Evolutionary conservation across 75 land plant genomes (phyloP).

Genomic region (Picea glauca): DNA sequence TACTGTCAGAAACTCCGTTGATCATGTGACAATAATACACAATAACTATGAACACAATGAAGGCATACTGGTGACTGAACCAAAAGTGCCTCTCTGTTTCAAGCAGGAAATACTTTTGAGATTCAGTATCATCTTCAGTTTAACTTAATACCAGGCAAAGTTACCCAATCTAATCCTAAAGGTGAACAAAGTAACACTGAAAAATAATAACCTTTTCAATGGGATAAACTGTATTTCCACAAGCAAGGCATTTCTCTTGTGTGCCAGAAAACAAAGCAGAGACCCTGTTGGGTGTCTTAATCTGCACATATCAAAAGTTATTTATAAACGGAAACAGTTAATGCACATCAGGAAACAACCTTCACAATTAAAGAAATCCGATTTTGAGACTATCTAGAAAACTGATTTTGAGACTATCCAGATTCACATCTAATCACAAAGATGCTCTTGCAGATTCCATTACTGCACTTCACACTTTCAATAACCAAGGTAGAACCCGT

Average conservation of each 20-base stretch:
- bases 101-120: neutral
- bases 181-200: neutral
- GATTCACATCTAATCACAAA: constrained; percentile 1
- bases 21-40: neutral
- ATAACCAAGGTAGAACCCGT: neutral
- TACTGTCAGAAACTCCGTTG: constrained; percentile 6
- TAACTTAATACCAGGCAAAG: neutral
- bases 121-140: neutral
- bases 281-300: constrained; percentile 54
- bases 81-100: neutral
- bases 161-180: neutral
- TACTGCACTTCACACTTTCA: neutral
- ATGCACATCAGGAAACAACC: neutral
- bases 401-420: neutral
- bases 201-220: constrained; percentile 67
- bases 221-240: constrained; percentile 91
- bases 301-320: constrained; percentile 20
- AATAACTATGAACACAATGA: neutral
- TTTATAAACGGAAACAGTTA: neutral
- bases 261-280: constrained; percentile 84
- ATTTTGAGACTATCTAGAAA: neutral
- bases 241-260: constrained; percentile 87
- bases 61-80: neutral
- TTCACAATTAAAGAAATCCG: neutral
- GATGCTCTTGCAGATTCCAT: neutral